Base-by-base conservation (phyloP, 208 protist species). In the Herpetomonas tarakana region DNA sequence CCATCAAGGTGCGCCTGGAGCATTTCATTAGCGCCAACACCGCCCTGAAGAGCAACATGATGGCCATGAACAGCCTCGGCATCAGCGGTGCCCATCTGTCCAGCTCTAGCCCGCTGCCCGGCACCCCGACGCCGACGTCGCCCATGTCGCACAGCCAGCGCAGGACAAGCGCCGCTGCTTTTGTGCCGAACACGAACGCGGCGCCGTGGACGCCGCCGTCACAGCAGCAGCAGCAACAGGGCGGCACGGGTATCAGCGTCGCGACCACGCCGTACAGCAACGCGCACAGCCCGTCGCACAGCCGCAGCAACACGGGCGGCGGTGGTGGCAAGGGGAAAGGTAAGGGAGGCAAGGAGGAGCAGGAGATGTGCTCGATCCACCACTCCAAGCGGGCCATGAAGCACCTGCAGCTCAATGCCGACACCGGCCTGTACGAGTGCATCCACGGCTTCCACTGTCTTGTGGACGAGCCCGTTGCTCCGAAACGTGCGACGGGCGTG, bases 401-500 rank as follows among this genome's bases (percentile, higher is more conserved):
- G 68, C 88, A 95, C 71, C 68, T 95, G 30, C 78, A 91, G 61
- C 45, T 84, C 11, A 92, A 94, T 51, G 62, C 59, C 39, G 49
- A 68, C 26, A 91, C 82, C 0, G 83, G 85, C 1, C 39, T 78
- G 41, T 86, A 88, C 68, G 85, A 95, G 74, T 95, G 88, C 71
- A 71, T 95, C 29, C 74, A 80, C 59, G 88, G 88, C 25, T 95
- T 92, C 59, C 88, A 95, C 68, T 95, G 88, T 45, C 78, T 95
- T 9, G 88, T 91, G 19, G 84, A 94, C 24, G 77, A 75, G 2
- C 77, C 73, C n/a, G 39, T 66, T 2, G 63, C 41, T 18, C 49
- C 52, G 9, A 62, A 45, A 29, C 39, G 65, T 27, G 50, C 14
- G 18, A 52, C 64, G 27, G 60, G 55, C 14, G 7, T 29, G 39